A percentile compares a stretch with the other conserved stretches of the same genome.
phyloP scores from a whole-genome alignment of 148 eudicot species.

The Chenopodium formosanum region DNA sequence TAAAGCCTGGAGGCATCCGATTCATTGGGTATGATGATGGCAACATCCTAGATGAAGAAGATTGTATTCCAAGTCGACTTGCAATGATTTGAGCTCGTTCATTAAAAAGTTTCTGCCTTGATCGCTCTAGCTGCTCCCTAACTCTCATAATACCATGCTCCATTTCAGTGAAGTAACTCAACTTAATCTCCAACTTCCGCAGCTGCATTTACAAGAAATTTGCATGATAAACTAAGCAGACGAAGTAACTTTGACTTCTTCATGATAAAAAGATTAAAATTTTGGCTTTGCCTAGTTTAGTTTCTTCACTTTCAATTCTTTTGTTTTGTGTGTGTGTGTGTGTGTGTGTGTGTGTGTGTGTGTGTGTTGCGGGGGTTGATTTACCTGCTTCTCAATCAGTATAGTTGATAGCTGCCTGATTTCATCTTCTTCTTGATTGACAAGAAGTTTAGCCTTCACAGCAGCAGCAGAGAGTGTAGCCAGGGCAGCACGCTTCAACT shows the following conservation, averaged over 20 bases:
- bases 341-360: background rate
- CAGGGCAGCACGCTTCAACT: slow-evolving; percentile 69
- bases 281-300: background rate
- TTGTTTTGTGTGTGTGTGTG: background rate
- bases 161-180: slow-evolving; percentile 83
- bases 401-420: slow-evolving; percentile 69
- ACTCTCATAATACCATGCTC: slow-evolving; percentile 64
- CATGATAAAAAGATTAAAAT: background rate
- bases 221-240: background rate
- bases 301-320: background rate
- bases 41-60: slow-evolving; percentile 53
- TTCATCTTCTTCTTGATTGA: slow-evolving; percentile 91
- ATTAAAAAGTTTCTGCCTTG: slow-evolving; percentile 75
- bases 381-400: slow-evolving; percentile 89
- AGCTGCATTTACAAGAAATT: slow-evolving; percentile 47
- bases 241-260: background rate
- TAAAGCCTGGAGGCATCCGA: slow-evolving; percentile 48
- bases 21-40: slow-evolving; percentile 55
- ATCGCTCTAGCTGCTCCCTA: slow-evolving; percentile 75
- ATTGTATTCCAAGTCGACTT: slow-evolving; percentile 65
- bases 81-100: slow-evolving; percentile 92
- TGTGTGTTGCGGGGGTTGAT: background rate
- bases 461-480: slow-evolving; percentile 91
- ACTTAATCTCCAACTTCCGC: slow-evolving; percentile 79
- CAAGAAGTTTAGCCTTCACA: slow-evolving; percentile 90